These are phyloP conservation scores for Populus simonii DNA, from an alignment of 345 rosid genomes.

Conservation along the genomic window DNA sequence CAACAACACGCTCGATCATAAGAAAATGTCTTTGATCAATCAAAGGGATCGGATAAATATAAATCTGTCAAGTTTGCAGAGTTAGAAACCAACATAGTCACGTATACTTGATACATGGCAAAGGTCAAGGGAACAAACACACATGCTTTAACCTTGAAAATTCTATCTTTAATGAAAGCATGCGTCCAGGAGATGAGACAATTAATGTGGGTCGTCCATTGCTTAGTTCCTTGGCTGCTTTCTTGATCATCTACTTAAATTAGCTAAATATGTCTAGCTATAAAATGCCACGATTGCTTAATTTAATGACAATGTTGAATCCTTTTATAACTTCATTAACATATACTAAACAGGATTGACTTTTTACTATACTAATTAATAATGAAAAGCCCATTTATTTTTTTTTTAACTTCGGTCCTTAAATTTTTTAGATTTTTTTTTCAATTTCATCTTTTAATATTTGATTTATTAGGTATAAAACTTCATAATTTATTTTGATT, in stretches of 20 bases:
- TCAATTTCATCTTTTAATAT: no score
- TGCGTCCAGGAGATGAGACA: slow-evolving; percentile 35
- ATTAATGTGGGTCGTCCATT: slow-evolving; percentile 29
- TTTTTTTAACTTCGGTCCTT: no score
- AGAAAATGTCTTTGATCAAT: not conserved
- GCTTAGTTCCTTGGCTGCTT: slow-evolving; percentile 28
- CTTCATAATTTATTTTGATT: no score
- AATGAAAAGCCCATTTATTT: no score
- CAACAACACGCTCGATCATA: slow-evolving; percentile 11
- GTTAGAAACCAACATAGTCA: slow-evolving; percentile 37
- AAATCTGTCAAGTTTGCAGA: slow-evolving; percentile 19
- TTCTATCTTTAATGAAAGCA: slow-evolving; percentile 25
- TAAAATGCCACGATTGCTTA: not conserved
- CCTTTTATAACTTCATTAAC: no score
- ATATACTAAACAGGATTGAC: no score
- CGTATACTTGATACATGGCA: slow-evolving; percentile 24
- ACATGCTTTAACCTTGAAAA: slow-evolving; percentile 21
- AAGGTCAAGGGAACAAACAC: slow-evolving; percentile 21
- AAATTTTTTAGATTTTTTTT: no score
- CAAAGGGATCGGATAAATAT: not conserved
- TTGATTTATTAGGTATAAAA: no score
- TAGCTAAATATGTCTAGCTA: not conserved
- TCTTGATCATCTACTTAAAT: not conserved
- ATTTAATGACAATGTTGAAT: not conserved
- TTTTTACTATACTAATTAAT: no score